Evolutionary conservation across 2,329 filamentous ascomycete genomes (phyloP), one percentile per base, ranked within the genome.

Genomic region (Leptographium flavum): DNA sequence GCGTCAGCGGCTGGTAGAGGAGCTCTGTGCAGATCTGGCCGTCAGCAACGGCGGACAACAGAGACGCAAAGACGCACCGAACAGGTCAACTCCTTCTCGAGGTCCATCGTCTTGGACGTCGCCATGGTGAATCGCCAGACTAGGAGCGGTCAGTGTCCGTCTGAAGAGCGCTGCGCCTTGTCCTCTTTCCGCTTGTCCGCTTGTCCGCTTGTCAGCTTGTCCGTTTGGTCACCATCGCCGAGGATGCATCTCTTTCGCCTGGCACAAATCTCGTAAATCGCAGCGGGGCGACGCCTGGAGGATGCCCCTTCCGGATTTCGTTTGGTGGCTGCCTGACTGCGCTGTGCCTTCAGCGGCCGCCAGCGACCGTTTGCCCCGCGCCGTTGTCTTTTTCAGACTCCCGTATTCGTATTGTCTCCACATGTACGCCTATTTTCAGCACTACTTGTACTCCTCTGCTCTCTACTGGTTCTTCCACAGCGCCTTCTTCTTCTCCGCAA

Each of bases 1-100:
- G 78, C 25, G 87, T 94, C 52, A 94, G 73, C 30, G 88, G 87
- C 61, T 93, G 85, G 65, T 87, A 93, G 51, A 94, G 79, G 52
- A 94, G 76, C 63, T 96, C 92, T 55, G 90, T 94, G 70, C 92
- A 98, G 57, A 98, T 98, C 88, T 95, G 54, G 11, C 48, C 33
- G 43, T 40, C 25, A 48, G 46, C 22, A 47, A 46, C 42, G 43
- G 14, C 13, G 28, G 27, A 37, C 19, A 44, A 39, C 36, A 40
- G 15, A 7, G 19, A 23, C 5, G 5, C 15, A 23, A 76, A 39
- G 22, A 31, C 83, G 67, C 74, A 94, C 88, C 60, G 90, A 94
- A 69, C 90, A 96, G 45, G 83, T 88, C 66, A 96, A 70, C 74
- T 98, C 92, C 63, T 82, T 90, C 67, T 95, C 92, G 55, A 95